Evolutionary conservation across 352 stramenopile species (phyloP).

Genomic region (Sclerospora graminicola): DNA sequence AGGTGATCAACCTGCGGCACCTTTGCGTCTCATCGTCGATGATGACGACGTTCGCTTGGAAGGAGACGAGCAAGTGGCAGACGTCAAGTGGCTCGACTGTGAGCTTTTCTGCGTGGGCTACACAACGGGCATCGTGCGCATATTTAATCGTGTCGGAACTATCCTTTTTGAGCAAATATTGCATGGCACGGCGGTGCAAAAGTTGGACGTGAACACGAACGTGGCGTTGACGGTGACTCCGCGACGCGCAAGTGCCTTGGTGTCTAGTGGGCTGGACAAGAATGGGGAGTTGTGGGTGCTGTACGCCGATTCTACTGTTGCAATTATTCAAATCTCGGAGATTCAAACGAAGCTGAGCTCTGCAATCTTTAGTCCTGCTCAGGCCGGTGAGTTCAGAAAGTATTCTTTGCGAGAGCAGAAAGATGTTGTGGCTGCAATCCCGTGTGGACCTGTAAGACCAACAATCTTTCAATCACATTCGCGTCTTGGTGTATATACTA

Average conservation of each 20-base stretch:
- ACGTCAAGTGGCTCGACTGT: conserved; percentile 59
- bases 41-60: conserved; percentile 20
- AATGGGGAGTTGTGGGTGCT: conserved; percentile 70
- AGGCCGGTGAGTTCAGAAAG: conserved; percentile 75
- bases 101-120: conserved; percentile 50
- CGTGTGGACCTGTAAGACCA: conserved; percentile 50
- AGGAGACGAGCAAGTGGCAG: conserved; percentile 33
- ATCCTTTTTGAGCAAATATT: conserved; percentile 60
- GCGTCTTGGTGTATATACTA: conserved; percentile 58
- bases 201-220: conserved; percentile 42
- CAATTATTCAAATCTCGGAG: conserved; percentile 63
- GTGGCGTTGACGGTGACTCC: conserved; percentile 19
- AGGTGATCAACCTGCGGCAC: background rate
- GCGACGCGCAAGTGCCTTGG: conserved; percentile 21
- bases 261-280: conserved; percentile 9
- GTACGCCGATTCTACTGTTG: conserved; percentile 66
- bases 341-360: conserved; percentile 39
- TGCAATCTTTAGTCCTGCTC: conserved; percentile 44
- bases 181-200: conserved; percentile 30
- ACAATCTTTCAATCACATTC: conserved; percentile 80
- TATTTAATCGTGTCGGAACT: conserved; percentile 40
- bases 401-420: conserved; percentile 64
- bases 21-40: conserved; percentile 23
- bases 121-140: conserved; percentile 43
- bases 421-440: conserved; percentile 44